Evolutionary conservation across 2,329 filamentous ascomycete species (phyloP), one percentile per base, ranked within the genome.

Genomic region (Thermochaetoides dissita): DNA sequence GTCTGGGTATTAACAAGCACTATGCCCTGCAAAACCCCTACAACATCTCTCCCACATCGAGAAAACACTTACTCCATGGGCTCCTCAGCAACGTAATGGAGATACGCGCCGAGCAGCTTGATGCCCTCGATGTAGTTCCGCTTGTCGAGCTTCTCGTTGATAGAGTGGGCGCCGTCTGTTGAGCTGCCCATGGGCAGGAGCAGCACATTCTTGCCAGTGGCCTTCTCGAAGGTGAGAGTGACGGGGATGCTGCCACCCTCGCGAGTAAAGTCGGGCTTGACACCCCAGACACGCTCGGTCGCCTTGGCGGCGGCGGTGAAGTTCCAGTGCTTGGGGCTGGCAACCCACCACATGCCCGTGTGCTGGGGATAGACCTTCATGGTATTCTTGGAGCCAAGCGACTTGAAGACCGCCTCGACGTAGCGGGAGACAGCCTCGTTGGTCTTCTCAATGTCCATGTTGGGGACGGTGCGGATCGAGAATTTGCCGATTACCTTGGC

Each of bases 401-500:
- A 86, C 54, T 82, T 80, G 61, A 94, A 95, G 52, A 84, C 78
- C 50, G 83, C 79, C 58, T 89, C 74, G 50, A 96, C 73, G 61
- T 88, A 83, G 61, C 84, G 80, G 67, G 78, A 83, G 36, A 98
- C 89, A 36, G 81, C 72, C 58, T 79, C 74, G 66, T 94, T 93
- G 56, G 94, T 93, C 58, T 81, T 77, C 43, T 86, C 79, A 54
- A 86, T 86, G 60, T 95, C 84, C 91, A 98, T 98, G 67, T 98
- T 78, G 41, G 91, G 91, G 17, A 98, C 91, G 32, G 88, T 96
- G 53, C 91, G 81, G 66, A 98, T 95, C 39, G 85, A 94, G 71
- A 98, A 98, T 69, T 98, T 98, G 65, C 91, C 91, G 56, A 81
- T 84, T 44, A 98, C 91, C 71, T 95, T 95, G 57, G 91, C 89